phyloP scores from a whole-genome alignment of 2,329 filamentous ascomycete genomes.

The Plenodomus lindquistii region DNA sequence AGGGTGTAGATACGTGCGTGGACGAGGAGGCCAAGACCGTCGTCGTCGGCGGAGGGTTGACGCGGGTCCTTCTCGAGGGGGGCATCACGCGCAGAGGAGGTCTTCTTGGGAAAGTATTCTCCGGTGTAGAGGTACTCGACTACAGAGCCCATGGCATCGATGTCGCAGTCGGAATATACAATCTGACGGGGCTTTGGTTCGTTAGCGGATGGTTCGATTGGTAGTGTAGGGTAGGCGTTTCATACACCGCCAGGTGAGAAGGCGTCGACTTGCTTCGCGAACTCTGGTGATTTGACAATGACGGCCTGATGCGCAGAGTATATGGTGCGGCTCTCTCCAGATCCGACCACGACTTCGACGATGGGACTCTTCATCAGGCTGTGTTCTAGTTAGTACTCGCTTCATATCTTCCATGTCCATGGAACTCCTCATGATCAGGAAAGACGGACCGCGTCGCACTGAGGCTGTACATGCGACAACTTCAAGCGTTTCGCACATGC shows the following conservation, averaged over 20 bases:
- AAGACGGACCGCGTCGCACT: no score
- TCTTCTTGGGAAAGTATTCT: slow-evolving; percentile 76
- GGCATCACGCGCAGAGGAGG: slow-evolving; percentile 65
- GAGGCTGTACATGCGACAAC: no score
- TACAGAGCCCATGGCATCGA: slow-evolving; percentile 76
- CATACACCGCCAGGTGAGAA: slow-evolving; percentile 67
- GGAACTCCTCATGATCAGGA: background rate
- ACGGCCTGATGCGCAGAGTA: slow-evolving; percentile 81
- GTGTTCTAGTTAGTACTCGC: slow-evolving; percentile 10
- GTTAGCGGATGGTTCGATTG: background rate
- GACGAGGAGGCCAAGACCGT: slow-evolving; percentile 81
- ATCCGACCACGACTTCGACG: slow-evolving; percentile 51
- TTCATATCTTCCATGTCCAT: no score
- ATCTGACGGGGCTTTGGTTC: slow-evolving; percentile 64
- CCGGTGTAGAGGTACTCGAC: slow-evolving; percentile 83
- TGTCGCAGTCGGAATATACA: slow-evolving; percentile 67
- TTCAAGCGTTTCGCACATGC: no score
- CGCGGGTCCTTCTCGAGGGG: slow-evolving; percentile 70
- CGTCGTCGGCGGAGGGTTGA: slow-evolving; percentile 69
- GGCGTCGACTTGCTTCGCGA: slow-evolving; percentile 64
- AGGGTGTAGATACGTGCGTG: slow-evolving; percentile 90
- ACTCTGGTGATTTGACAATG: slow-evolving; percentile 73
- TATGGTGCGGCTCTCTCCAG: slow-evolving; percentile 61
- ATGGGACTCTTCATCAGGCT: slow-evolving; percentile 56
- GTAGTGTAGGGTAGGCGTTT: slow-evolving; percentile 10